A percentile compares a stretch with the other conserved stretches of the same genome.
These are phyloP conservation scores for Hyphopichia burtonii DNA, from an alignment of 1,139 yeast genomes.

Conservation along the genomic window DNA sequence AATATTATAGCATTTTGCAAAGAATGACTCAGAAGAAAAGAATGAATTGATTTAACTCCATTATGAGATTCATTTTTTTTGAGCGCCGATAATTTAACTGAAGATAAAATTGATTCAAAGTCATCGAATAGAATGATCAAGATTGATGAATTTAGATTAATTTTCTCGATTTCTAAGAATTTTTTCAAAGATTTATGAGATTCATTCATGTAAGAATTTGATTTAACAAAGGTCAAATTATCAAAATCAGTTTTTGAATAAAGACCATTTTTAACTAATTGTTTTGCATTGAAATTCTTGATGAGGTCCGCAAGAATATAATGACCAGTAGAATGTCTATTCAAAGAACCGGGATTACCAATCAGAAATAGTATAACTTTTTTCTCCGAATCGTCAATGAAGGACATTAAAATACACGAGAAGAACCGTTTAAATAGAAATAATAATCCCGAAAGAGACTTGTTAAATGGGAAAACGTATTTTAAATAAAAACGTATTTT, in stretches of 20 bases:
- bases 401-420: too few relatives aligned
- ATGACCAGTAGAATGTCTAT: constrained; percentile 44
- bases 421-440: too few relatives aligned
- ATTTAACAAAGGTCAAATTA: constrained; percentile 30
- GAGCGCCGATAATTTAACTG: constrained; percentile 25
- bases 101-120: constrained; percentile 33
- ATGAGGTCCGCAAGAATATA: constrained; percentile 28
- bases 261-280: constrained; percentile 16
- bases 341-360: constrained; percentile 44
- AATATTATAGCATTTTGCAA: constrained; percentile 12
- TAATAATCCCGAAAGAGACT: too few relatives aligned
- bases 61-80: constrained; percentile 43
- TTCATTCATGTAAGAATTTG: constrained; percentile 44
- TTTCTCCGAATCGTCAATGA: neutral
- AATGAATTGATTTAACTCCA: constrained; percentile 32
- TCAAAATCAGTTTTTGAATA: constrained; percentile 25
- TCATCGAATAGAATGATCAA: constrained; percentile 39
- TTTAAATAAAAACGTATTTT: too few relatives aligned
- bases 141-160: constrained; percentile 13
- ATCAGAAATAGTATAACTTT: constrained; percentile 33
- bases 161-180: constrained; percentile 18
- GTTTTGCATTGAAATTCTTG: constrained; percentile 24
- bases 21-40: constrained; percentile 7
- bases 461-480: too few relatives aligned
- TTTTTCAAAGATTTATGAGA: constrained; percentile 30